Base-by-base conservation (phyloP, 1,139 yeast genomes). In the Scheffersomyces lignicola region DNA sequence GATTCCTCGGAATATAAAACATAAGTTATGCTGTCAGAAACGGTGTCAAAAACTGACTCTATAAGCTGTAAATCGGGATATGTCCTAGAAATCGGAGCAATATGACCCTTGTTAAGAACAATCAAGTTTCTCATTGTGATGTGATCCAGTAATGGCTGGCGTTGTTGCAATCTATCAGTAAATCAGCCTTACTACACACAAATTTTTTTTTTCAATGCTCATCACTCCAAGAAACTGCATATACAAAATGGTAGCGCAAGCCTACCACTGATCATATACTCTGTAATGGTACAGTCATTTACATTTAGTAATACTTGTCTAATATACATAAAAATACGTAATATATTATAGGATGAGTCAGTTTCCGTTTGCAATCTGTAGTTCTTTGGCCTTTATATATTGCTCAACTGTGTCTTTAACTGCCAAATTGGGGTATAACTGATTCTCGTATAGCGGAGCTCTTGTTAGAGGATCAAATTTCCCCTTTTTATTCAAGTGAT, bases 11-110 rank as follows among this genome's bases (percentile, higher is more conserved):
- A 79, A 3, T 83, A 77, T 39, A 85, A 65, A 2, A 78, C 83
- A 47, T 82, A 75, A 1, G 94, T 78, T 36, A 88, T 69, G 39
- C 87, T 75, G 54, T 87, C 94, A 9, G 83, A 73, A 18, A 84
- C 77, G 0, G 86, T 73, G 54, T 88, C 96, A 49, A 87, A 86
- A n/a, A 72, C 75, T 3, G 92, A 70, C 31, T 72, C 75, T 3
- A 67, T 57, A 6, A 80, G 65, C n/a, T 67, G 69, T 42, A 80
- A 63, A 46, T 82, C 92, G 1, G 92, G 94, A 38, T 65, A 73
- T 7, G 78, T 75, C 35, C 64, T 54, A 2, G 80, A 65, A 25
- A 61, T 62, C 4, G 80, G 80, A 29, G 51, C 48, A 17, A 79
- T 60, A 24, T 55, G 58, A n/a, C 85, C 85, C 44, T 73, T 66